Percentiles rank a stretch among this genome's conserved stretches.
Conservation (phyloP, 2,329 filamentous ascomycete genomes). For the Colletotrichum echinochloae region DNA sequence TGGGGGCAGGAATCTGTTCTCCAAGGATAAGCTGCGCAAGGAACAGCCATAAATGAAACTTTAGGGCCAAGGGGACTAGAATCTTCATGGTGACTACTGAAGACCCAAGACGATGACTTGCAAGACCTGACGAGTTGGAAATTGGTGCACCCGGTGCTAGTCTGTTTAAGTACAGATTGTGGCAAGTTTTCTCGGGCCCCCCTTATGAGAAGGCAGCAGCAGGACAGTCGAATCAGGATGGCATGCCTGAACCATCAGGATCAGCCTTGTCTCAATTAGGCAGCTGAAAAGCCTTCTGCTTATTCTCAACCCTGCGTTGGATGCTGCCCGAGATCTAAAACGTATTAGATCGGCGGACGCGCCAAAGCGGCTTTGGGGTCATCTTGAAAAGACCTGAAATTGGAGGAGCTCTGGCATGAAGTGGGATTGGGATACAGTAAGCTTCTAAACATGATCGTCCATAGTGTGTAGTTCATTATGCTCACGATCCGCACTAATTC, state of each 20-base stretch:
- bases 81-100: background rate
- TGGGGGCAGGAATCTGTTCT: slow-evolving; percentile 15
- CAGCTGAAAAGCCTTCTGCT: background rate
- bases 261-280: slow-evolving; percentile 16
- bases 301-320: background rate
- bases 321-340: background rate
- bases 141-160: fast-evolving
- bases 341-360: background rate
- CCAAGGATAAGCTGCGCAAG: background rate
- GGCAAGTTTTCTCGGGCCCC: background rate
- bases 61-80: fast-evolving
- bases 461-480: background rate
- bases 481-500: background rate
- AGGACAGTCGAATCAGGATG: background rate
- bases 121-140: fast-evolving
- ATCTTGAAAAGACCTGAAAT: no score
- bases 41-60: background rate
- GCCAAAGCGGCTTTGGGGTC: background rate
- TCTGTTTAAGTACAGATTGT: background rate
- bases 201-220: background rate
- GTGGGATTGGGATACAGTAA: no score
- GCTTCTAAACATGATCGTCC: background rate
- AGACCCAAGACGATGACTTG: fast-evolving
- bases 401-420: no score
- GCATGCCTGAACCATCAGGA: background rate